Base-by-base conservation (phyloP, 495 filamentous ascomycete genomes). In the Corynascus novoguineensis region DNA sequence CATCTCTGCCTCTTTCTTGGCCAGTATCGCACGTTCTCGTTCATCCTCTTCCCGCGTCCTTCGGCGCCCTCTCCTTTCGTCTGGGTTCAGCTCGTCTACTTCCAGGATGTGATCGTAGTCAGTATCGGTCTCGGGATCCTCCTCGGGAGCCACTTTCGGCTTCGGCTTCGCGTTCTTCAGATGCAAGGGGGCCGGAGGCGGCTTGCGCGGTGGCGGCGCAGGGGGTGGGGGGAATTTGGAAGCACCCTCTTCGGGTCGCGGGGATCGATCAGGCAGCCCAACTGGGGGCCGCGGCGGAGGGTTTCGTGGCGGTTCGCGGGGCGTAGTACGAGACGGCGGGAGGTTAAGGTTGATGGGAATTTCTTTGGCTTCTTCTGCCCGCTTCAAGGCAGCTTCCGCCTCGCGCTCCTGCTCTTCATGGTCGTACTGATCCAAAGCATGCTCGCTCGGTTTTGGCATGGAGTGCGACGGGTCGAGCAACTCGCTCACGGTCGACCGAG, bases 1-100 rank as follows among this genome's bases (percentile, higher is more conserved):
- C 41, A 75, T 67, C 59, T 86, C 83, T 19, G 81, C 74, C 55
- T 92, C 87, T 62, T 80, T 81, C 51, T 74, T 65, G 15, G 84
- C 75, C 9, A 84, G 65, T 7, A 81, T 78, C 68, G 91, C 89
- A 35, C 91, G 83, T 47, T 90, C 82, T 52, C 78, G 76, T 58
- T 97, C 91, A 64, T 97, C 91, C 50, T 93, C 90, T 66, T 91
- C 89, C 57, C 91, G 81, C 0, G 91, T 97, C 62, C 86, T 89
- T 61, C 90, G 78, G 32, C 91, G 79, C n/a, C 91, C 91, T 44
- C 91, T 79, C 29, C 85, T 84, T 0, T 79, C 72, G n/a, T 68
- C 63, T 1, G 24, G 49, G 6, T 77, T 71, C 32, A 83, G 69
- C 57, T 86, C 86, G 40, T 87, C 83, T 15, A 81, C 82, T 50